phyloP scores from a whole-genome alignment of 768 basidiomycete genomes.

The Mycena latifolia region DNA sequence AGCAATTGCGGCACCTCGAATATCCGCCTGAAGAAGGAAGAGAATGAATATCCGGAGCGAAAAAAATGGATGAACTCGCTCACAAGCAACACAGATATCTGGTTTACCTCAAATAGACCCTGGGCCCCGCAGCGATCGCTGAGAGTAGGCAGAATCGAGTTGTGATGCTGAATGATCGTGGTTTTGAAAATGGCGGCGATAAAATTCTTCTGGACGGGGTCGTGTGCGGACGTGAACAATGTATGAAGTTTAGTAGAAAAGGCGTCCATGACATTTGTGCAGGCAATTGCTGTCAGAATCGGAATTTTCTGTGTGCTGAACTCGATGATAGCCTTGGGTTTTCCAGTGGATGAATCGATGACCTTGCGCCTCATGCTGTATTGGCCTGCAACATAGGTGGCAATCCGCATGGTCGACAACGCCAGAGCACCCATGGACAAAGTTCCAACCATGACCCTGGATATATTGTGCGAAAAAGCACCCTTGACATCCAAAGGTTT shows the following conservation, averaged over 20 bases:
- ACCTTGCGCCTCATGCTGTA: slow-evolving; percentile 48
- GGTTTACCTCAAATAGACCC: slow-evolving; percentile 50
- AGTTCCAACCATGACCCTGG: too few relatives aligned
- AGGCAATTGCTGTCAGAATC: slow-evolving; percentile 47
- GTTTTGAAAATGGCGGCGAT: slow-evolving; percentile 48
- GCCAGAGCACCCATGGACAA: too few relatives aligned
- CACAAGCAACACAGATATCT: slow-evolving; percentile 45
- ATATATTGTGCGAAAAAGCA: too few relatives aligned
- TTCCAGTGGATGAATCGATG: slow-evolving; percentile 34
- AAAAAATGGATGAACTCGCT: slow-evolving; percentile 24
- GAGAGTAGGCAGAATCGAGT: slow-evolving; percentile 37
- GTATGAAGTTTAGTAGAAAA: slow-evolving; percentile 34
- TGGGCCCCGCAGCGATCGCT: slow-evolving; percentile 55
- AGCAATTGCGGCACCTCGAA: slow-evolving; percentile 37
- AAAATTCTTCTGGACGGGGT: slow-evolving; percentile 31
- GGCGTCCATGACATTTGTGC: slow-evolving; percentile 46
- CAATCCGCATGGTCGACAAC: too few relatives aligned
- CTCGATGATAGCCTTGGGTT: slow-evolving; percentile 43
- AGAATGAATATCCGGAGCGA: background rate
- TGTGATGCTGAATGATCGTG: too few relatives aligned
- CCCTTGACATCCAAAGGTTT: too few relatives aligned
- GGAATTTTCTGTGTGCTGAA: slow-evolving; percentile 56
- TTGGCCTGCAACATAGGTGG: slow-evolving; percentile 35
- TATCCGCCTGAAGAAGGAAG: slow-evolving; percentile 32
- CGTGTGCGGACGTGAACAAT: background rate